Evolutionary conservation across 805 yeast species (phyloP).

Genomic region (Nakazawaea holstii): DNA sequence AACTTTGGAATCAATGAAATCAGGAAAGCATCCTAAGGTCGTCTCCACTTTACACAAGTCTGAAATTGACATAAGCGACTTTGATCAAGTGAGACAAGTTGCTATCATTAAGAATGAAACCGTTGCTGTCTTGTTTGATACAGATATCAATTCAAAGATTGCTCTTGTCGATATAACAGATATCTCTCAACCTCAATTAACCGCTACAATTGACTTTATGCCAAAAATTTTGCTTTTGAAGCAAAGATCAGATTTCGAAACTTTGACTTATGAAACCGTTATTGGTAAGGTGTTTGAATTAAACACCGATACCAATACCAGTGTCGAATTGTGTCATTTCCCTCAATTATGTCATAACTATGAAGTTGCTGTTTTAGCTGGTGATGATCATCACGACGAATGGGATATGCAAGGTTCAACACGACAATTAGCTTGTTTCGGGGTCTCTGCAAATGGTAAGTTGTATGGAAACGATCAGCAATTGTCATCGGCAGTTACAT

Average conservation of each 20-base stretch:
- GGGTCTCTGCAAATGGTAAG: conserved; percentile 72
- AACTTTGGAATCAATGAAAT: conserved; percentile 37
- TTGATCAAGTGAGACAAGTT: conserved; percentile 57
- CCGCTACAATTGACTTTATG: conserved; percentile 36
- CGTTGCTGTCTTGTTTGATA: conserved; percentile 51
- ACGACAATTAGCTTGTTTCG: conserved; percentile 45
- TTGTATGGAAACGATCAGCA: conserved; percentile 57
- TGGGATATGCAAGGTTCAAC: conserved; percentile 9
- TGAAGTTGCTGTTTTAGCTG: conserved; percentile 34
- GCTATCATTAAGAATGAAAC: conserved; percentile 46
- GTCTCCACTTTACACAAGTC: conserved; percentile 25
- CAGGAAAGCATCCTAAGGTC: conserved; percentile 41
- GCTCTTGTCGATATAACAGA: conserved; percentile 44
- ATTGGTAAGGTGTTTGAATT: conserved; percentile 53
- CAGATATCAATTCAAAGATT: conserved; percentile 42
- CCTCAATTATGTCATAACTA: conserved; percentile 67
- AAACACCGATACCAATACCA: conserved; percentile 23
- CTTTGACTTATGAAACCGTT: conserved; percentile 53
- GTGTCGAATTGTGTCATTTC: conserved; percentile 40
- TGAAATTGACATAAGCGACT: conserved; percentile 26
- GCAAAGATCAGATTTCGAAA: conserved; percentile 45
- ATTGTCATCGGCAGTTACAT: conserved; percentile 73
- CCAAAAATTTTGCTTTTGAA: conserved; percentile 53
- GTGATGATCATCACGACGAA: conserved; percentile 17
- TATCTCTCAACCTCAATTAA: conserved; percentile 32